Conservation (phyloP, 2,329 filamentous ascomycete species). For the Geoglossum cookeanum region DNA sequence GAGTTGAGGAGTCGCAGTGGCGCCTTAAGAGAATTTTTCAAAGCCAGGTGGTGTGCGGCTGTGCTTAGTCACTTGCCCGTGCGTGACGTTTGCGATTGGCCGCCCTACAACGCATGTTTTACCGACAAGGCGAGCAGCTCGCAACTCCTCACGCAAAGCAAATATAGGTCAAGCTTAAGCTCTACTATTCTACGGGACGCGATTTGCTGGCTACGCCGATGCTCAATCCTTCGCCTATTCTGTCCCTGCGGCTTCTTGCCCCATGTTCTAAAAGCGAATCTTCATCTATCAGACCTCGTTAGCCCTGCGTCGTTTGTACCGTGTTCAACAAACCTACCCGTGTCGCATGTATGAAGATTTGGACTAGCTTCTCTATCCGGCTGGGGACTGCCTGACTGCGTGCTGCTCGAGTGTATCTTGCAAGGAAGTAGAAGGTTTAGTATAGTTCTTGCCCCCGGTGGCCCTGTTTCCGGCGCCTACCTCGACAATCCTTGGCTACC, state of each 20-base stretch:
- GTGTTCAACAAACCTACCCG: conserved; percentile 33
- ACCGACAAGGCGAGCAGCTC: not conserved
- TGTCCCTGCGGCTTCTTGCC: not conserved
- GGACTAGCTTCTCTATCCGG: conserved; percentile 63
- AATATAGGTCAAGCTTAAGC: not conserved
- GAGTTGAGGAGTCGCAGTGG: not conserved
- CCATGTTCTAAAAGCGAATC: conserved; percentile 50
- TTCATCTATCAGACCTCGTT: conserved; percentile 38
- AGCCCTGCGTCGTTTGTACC: conserved; percentile 8
- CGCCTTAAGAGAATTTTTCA: not conserved
- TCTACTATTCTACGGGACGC: too few species aligned
- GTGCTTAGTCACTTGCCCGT: not conserved
- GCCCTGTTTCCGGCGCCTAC: conserved; percentile 26
- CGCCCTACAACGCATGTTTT: not conserved
- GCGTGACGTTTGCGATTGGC: too few species aligned
- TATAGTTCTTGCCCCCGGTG: not conserved
- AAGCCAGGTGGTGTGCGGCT: not conserved
- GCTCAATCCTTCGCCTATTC: not conserved
- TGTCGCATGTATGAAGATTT: conserved; percentile 75
- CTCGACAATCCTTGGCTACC: conserved; percentile 50
- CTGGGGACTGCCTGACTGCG: conserved; percentile 49
- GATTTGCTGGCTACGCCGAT: not conserved
- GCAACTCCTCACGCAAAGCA: not conserved
- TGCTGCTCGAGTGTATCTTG: conserved; percentile 57
- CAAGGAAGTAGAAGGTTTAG: conserved; percentile 5